Conservation (phyloP, 192 early-diverging fungal genomes). For the Coemansia sp. region DNA sequence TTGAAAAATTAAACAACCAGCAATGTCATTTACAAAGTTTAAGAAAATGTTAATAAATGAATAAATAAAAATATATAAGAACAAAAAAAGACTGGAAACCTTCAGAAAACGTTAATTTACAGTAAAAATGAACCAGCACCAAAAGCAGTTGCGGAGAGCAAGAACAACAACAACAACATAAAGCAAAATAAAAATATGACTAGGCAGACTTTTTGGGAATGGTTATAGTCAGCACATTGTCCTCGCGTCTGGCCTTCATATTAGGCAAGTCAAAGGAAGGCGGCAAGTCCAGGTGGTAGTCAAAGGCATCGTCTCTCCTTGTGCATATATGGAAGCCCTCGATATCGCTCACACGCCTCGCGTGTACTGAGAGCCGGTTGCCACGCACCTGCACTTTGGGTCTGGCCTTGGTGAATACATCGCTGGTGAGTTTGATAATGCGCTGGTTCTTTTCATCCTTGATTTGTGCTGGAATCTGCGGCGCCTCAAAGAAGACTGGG, state of each 20-base stretch:
- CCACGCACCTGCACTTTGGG: conserved; percentile 32
- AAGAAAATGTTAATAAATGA: too few relatives aligned
- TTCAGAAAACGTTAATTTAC: too few relatives aligned
- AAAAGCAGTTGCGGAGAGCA: too few relatives aligned
- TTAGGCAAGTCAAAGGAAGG: conserved; percentile 12
- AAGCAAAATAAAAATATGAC: too few relatives aligned
- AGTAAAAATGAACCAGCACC: too few relatives aligned
- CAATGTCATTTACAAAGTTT: too few relatives aligned
- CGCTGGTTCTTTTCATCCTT: conserved; percentile 15
- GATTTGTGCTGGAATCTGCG: conserved; percentile 13
- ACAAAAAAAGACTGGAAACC: too few relatives aligned
- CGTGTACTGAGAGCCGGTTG: conserved; percentile 19
- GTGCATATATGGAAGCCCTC: neutral
- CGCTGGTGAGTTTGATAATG: conserved; percentile 24
- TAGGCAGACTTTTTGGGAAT: conserved; percentile 14
- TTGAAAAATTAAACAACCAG: too few relatives aligned
- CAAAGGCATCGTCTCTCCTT: conserved; percentile 20
- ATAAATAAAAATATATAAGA: too few relatives aligned
- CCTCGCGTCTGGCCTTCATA: conserved; percentile 28
- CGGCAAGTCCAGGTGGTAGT: conserved; percentile 29
- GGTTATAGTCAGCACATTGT: conserved; percentile 20
- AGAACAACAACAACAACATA: too few relatives aligned
- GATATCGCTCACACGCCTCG: conserved; percentile 3
- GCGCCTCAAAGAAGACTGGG: conserved; percentile 20
- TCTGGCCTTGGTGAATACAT: conserved; percentile 18